Base-by-base conservation (phyloP, 768 basidiomycete species). In the Podaxis sp. region DNA sequence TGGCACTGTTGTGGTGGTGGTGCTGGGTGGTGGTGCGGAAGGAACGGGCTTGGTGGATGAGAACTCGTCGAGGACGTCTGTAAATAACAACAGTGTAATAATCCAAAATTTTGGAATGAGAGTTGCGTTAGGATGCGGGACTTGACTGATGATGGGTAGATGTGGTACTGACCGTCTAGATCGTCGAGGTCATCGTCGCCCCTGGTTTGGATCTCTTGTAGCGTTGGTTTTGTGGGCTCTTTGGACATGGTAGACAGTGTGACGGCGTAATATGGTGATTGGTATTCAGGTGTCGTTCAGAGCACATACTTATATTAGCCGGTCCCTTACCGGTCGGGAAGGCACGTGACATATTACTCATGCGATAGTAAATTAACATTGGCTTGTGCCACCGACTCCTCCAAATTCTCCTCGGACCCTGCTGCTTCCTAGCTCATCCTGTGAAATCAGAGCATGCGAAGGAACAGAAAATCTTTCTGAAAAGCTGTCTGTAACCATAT, bases 131-230 rank as follows among this genome's bases (percentile, higher is more conserved):
- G 42, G 42, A 44, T 44, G 18, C 5, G 16, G 37, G 51, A 50
- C 21, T 25, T 18, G 57, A 25, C 32, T 32, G 18, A 57, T 13
- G 44, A 27, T 52, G 28, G 35, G 23, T 18, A 16, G 14, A 53
- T 57, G 32, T 28, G 56, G 66, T 50, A 23, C 65, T 36, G 60
- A 79, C 79, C 82, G 69, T 90, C 88, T 50, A 90, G 81, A 66
- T 90, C 88, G 67, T 90, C 88, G 18, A 88, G 68, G 69, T 90
- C 85, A 21, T 87, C 86, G 28, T 80, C 79, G 3, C 61, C 57
- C 37, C 72, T 70, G 11, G 63, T 65, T 18, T 61, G 56, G 36
- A 65, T 61, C 57, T 71, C 67, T 40, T 67, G 61, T 18, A 68
- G 59, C 4, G 62, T 65, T 13, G 68, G 67, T 57, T 66, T 65